These are phyloP conservation scores for Paramecium sexaurelia DNA, from an alignment of 73 alveolate species.

Conservation along the genomic window DNA sequence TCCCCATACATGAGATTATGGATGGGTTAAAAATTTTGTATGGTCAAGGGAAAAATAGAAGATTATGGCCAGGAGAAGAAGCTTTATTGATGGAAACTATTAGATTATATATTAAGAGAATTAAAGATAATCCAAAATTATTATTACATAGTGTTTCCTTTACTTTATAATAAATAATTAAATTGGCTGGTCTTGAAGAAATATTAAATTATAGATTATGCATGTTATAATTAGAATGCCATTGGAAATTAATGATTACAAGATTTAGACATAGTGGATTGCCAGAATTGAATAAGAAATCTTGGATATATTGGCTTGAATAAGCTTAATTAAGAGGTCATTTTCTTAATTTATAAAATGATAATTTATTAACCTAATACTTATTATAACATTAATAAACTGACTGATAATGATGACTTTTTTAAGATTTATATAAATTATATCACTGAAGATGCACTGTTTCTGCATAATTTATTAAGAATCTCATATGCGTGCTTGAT, in stretches of 20 bases:
- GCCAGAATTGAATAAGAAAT: neutral
- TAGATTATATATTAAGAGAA: neutral
- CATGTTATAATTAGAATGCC: constrained; percentile 30
- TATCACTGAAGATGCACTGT: constrained; percentile 15
- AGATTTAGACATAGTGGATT: constrained; percentile 42
- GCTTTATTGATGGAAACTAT: constrained; percentile 60
- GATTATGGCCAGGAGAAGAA: constrained; percentile 67
- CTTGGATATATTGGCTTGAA: neutral
- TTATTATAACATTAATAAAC: neutral
- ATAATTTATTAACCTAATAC: neutral
- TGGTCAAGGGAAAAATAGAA: constrained; percentile 57
- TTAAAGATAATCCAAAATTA: neutral
- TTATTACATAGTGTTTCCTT: neutral
- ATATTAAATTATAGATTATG: neutral
- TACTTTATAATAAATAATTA: neutral
- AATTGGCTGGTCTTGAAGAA: neutral
- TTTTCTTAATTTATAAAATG: constrained; percentile 40
- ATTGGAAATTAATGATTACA: constrained; percentile 65
- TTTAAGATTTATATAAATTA: neutral
- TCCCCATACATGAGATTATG: neutral
- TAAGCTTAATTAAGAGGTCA: constrained; percentile 61
- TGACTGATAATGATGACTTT: neutral
- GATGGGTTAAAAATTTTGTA: constrained; percentile 51
- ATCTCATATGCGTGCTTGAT: neutral
- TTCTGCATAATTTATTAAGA: neutral